phyloP scores from a whole-genome alignment of 2,329 filamentous ascomycete genomes.

The Colletotrichum truncatum region DNA sequence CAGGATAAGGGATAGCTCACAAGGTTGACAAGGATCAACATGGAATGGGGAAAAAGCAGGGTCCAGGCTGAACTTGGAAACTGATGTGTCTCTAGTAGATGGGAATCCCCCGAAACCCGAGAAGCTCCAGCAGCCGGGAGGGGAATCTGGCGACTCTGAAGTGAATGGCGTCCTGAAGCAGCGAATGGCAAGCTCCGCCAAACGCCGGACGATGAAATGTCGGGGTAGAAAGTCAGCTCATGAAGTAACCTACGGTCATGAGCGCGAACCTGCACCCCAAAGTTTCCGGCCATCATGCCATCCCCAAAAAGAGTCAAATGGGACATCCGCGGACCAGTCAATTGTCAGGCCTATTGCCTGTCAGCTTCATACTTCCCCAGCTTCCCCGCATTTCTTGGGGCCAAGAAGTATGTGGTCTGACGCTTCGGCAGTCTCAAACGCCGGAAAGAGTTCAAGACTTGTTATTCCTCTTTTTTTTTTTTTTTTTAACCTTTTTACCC shows the following conservation, averaged over 20 bases:
- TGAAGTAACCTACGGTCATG: background rate
- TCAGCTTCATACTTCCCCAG: constrained; percentile 1
- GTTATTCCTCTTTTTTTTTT: background rate
- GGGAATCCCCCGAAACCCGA: constrained; percentile 1
- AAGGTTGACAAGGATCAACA: background rate
- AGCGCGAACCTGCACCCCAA: background rate
- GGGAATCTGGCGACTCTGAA: background rate
- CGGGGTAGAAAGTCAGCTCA: constrained; percentile 3
- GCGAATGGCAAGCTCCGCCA: background rate
- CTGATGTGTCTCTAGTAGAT: background rate
- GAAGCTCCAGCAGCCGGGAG: background rate
- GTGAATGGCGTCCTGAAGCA: background rate
- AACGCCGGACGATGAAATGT: background rate
- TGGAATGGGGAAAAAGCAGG: constrained; percentile 1
- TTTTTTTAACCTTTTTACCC: background rate
- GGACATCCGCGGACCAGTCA: constrained; percentile 2
- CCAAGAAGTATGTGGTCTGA: constrained; percentile 2
- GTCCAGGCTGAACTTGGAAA: constrained; percentile 11
- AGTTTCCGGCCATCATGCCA: constrained; percentile 4
- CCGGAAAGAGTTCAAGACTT: constrained; percentile 18
- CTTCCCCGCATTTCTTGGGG: constrained; percentile 22
- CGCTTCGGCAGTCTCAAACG: constrained; percentile 23
- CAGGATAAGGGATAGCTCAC: background rate
- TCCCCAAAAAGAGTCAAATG: background rate
- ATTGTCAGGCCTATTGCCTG: constrained; percentile 10